Base-by-base conservation (phyloP, 345 rosid species). In the Turnera subulata region DNA sequence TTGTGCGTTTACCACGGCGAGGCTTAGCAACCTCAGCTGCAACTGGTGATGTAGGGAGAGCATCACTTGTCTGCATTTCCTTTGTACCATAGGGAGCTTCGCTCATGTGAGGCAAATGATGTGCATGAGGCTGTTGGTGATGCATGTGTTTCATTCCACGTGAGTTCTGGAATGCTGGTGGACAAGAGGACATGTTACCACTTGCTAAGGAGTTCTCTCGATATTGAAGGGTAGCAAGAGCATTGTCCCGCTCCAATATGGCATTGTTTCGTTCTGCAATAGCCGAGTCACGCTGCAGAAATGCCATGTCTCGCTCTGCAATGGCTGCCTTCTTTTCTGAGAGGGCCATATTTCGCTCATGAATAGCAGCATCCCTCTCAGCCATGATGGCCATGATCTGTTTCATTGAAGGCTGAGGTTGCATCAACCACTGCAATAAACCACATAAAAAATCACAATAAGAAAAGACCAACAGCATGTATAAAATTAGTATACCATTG, bases 331-430 rank as follows among this genome's bases (percentile, higher is more conserved):
- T 94, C 64, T 79, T 94, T 68, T 94, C 99, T 15, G 99, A 82
- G 60, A 94, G 52, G 17, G 97, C 99, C 51, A 85, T 70, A 51
- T 94, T 85, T 71, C 91, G 84, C 71, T 94, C 97, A 61, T 85
- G 96, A 32, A 94, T 70, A 11, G 97, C 96, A 51, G 90, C 96
- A 78, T 94, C 99, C 23, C 97, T 82, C 78, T 94, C 97, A 22
- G 96, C 92, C 83, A 94, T 88, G 55, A 94, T 83, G 46, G 83
- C 73, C 97, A 94, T 94, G 54, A 94, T 89, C 79, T 94, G 99
- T 80, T 94, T 94, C 97, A 94, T 94, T 17, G 99, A 85, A 46
- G 97, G 99, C 78, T 88, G 97, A 73, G 84, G 83, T 67, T 82
- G 99, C 90, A 85, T 76, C 76, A 85, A 67, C 97, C 96, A 87